Conservation (phyloP, 257 asterid species). For the Gentiana dahurica region DNA sequence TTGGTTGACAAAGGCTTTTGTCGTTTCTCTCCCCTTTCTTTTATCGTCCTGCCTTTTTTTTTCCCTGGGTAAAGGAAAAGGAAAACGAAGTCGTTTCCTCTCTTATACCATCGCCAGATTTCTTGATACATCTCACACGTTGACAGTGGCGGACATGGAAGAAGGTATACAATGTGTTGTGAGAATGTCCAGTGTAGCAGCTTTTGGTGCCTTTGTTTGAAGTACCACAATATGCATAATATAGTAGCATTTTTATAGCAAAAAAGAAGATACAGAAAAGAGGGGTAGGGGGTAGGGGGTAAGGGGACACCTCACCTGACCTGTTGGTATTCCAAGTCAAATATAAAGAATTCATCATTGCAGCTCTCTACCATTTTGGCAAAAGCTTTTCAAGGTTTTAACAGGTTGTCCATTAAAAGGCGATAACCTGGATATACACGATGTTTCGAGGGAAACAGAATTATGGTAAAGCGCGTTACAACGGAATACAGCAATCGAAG, state of each 20-base stretch:
- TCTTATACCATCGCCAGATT: too few species aligned
- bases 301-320: conserved; percentile 30
- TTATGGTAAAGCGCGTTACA: too few species aligned
- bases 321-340: conserved; percentile 81
- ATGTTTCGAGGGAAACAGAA: not conserved
- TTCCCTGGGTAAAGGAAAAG: too few species aligned
- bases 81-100: too few species aligned
- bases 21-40: too few species aligned
- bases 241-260: too few species aligned
- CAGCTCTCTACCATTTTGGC: conserved; percentile 87
- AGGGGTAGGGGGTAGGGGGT: not conserved
- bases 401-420: conserved; percentile 70
- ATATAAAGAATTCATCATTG: conserved; percentile 59
- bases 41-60: too few species aligned
- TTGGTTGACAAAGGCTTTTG: too few species aligned
- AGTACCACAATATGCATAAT: conserved; percentile 67
- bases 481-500: too few species aligned
- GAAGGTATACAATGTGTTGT: conserved; percentile 83
- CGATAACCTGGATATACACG: conserved; percentile 39
- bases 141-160: conserved; percentile 82
- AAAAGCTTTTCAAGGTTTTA: conserved; percentile 70
- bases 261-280: not conserved
- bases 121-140: conserved; percentile 17
- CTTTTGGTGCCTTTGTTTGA: conserved; percentile 61
- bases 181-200: conserved; percentile 83